These are phyloP conservation scores for Talaromyces proteolyticus DNA, from an alignment of 495 filamentous ascomycete species.

Conservation along the genomic window DNA sequence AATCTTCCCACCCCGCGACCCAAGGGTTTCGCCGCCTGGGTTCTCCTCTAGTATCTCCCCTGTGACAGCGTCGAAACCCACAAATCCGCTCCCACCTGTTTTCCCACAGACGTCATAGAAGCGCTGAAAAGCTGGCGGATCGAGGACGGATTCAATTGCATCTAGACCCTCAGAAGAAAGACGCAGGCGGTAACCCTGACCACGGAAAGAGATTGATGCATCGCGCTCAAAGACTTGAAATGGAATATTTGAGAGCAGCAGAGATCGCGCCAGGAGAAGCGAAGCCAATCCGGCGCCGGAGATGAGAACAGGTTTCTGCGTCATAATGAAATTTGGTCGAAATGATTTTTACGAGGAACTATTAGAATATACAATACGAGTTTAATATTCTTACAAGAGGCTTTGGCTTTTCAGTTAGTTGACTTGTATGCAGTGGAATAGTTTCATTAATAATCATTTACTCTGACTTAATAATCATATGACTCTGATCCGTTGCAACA, in stretches of 20 bases:
- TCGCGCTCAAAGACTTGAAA: constrained; percentile 49
- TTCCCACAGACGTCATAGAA: constrained; percentile 50
- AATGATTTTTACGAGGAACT: no score
- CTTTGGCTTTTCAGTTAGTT: no score
- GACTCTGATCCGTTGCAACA: no score
- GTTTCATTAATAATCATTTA: no score
- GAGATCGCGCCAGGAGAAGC: constrained; percentile 43
- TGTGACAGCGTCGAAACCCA: constrained; percentile 36
- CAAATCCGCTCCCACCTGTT: constrained; percentile 41
- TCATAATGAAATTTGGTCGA: no score
- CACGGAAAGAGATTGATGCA: constrained; percentile 38
- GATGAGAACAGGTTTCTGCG: constrained; percentile 43
- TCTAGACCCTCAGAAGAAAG: constrained; percentile 43
- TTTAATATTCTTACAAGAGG: no score
- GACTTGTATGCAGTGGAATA: no score
- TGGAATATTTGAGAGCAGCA: constrained; percentile 37
- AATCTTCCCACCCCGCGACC: constrained; percentile 40
- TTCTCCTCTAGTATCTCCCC: constrained; percentile 19
- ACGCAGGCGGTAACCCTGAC: constrained; percentile 48
- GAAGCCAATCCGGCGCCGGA: constrained; percentile 45
- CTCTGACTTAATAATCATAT: no score
- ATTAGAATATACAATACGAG: no score
- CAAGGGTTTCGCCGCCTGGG: constrained; percentile 18
- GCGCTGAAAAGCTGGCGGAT: constrained; percentile 24
- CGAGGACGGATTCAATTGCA: constrained; percentile 45